These are phyloP conservation scores for Aspergillaceae sp. DNA, from an alignment of 2,329 filamentous ascomycete genomes.

Conservation along the genomic window DNA sequence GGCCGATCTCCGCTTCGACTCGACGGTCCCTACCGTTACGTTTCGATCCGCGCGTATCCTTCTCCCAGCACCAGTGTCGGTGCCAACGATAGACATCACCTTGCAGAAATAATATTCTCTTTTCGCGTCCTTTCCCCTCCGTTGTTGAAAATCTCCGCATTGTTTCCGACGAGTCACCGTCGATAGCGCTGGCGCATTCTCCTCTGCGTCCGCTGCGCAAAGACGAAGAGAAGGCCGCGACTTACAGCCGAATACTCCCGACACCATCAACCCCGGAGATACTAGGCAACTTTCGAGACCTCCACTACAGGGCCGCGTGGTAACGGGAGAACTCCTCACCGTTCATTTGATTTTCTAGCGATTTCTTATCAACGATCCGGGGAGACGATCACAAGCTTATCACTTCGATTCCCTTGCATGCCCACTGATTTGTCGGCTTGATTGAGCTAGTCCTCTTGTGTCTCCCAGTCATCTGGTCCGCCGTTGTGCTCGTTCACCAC, in stretches of 20 bases:
- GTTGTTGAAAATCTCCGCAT: neutral
- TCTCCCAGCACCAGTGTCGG: neutral
- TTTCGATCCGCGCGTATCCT: neutral
- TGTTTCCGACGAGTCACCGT: neutral
- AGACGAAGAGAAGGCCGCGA: no score
- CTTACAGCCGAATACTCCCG: neutral
- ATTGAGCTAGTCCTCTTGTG: constrained; percentile 11
- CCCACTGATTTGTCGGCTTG: constrained; percentile 6
- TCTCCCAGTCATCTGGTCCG: constrained; percentile 29
- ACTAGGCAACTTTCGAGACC: neutral
- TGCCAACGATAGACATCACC: neutral
- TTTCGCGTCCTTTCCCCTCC: neutral
- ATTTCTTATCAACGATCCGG: neutral
- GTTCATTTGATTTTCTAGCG: neutral
- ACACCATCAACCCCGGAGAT: neutral
- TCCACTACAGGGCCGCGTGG: neutral
- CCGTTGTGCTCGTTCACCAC: constrained; percentile 15
- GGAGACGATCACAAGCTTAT: constrained; percentile 16
- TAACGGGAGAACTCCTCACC: neutral
- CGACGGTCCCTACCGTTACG: neutral
- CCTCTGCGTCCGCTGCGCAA: neutral
- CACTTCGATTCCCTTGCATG: constrained; percentile 3
- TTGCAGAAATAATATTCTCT: neutral
- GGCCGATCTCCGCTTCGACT: neutral
- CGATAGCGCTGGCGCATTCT: neutral